Evolutionary conservation across 306 rosid species (phyloP).

Genomic region (Begonia masoniana): DNA sequence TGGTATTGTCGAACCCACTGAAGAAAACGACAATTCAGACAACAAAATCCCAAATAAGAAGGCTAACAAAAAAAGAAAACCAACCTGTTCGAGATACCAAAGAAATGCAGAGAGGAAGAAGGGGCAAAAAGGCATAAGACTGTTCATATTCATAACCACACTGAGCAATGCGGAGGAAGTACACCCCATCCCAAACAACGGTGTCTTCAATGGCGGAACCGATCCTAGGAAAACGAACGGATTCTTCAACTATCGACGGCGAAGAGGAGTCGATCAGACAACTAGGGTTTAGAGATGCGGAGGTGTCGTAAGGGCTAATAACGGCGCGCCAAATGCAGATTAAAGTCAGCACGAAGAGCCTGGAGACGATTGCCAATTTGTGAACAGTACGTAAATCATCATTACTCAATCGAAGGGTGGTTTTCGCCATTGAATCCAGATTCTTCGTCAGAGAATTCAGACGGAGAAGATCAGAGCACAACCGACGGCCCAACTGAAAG

Average conservation of each 20-base stretch:
- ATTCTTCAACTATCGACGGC: neutral
- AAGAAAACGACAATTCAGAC: neutral
- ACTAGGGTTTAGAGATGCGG: conserved; percentile 55
- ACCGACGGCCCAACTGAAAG: no score
- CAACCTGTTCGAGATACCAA: conserved; percentile 36
- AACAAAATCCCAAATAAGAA: neutral
- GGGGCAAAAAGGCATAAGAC: conserved; percentile 71
- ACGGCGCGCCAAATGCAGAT: conserved; percentile 43
- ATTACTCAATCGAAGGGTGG: conserved; percentile 6
- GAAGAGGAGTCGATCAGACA: conserved; percentile 18
- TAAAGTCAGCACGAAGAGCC: conserved; percentile 38
- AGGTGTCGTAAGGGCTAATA: conserved; percentile 63
- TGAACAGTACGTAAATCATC: conserved; percentile 21
- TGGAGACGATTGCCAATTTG: conserved; percentile 43
- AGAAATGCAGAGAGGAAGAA: conserved; percentile 55
- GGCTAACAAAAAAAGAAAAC: neutral
- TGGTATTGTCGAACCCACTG: no score
- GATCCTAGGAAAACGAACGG: conserved; percentile 19
- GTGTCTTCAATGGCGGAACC: conserved; percentile 47
- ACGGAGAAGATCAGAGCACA: neutral
- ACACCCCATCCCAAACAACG: conserved; percentile 83
- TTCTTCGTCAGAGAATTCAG: neutral
- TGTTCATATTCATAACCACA: conserved; percentile 97
- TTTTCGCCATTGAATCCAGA: conserved; percentile 10
- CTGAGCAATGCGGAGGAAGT: conserved; percentile 52